Conservation (phyloP, 2,329 filamentous ascomycete genomes). For the Pseudogymnoascus sp. region DNA sequence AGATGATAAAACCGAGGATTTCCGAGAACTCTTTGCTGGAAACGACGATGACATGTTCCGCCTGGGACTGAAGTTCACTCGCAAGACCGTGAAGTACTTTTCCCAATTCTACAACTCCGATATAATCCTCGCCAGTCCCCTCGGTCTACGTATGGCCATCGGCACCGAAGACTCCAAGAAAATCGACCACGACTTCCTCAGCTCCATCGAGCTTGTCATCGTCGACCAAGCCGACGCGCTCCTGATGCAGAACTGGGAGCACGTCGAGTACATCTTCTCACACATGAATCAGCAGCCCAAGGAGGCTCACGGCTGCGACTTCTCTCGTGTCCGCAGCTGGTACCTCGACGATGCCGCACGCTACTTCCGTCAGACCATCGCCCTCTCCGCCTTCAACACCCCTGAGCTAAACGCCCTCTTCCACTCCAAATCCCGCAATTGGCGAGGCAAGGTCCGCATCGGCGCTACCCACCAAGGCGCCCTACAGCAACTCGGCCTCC, state of each 20-base stretch:
- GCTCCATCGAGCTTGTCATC: slow-evolving; percentile 83
- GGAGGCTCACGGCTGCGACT: slow-evolving; percentile 86
- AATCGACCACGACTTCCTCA: slow-evolving; percentile 80
- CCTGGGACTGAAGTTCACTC: slow-evolving; percentile 90
- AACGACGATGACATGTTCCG: slow-evolving; percentile 98
- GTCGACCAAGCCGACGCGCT: slow-evolving; percentile 89
- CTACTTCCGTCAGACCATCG: slow-evolving; percentile 74
- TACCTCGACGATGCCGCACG: slow-evolving; percentile 83
- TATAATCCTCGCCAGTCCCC: slow-evolving; percentile 81
- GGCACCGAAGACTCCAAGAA: slow-evolving; percentile 62
- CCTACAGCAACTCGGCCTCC: slow-evolving; percentile 63
- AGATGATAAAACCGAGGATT: slow-evolving; percentile 73
- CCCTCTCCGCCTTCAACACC: slow-evolving; percentile 74
- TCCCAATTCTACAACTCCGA: slow-evolving; percentile 94
- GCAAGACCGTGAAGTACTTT: slow-evolving; percentile 93
- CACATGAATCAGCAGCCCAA: slow-evolving; percentile 86
- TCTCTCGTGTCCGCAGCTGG: slow-evolving; percentile 80
- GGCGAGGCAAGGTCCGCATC: slow-evolving; percentile 68
- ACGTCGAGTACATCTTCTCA: slow-evolving; percentile 83
- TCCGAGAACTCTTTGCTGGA: slow-evolving; percentile 79
- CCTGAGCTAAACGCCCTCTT: slow-evolving; percentile 79
- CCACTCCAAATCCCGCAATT: slow-evolving; percentile 68
- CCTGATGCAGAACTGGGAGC: slow-evolving; percentile 98
- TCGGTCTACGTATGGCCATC: slow-evolving; percentile 85
- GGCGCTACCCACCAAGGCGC: slow-evolving; percentile 58